Base-by-base conservation (phyloP, 768 basidiomycete genomes). In the Rhizopogon vulgaris region DNA sequence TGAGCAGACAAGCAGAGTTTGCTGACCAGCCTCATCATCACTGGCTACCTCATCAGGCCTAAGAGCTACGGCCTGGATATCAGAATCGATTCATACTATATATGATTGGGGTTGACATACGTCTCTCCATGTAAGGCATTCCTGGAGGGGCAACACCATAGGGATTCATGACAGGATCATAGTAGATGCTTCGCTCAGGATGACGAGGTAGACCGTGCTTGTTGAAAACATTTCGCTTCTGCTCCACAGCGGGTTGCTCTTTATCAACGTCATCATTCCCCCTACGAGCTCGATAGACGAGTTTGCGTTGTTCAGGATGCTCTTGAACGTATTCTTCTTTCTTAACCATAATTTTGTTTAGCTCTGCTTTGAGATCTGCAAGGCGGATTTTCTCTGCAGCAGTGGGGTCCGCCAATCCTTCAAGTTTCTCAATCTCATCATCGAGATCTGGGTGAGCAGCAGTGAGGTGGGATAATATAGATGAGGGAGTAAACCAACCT, bases 91-190 rank as follows among this genome's bases (percentile, higher is more conserved):
- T 40, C 8, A 41, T 41, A 39, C 38, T 12, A 36, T 53, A 46
- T 22, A 32, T 41, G n/a, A n/a, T 11, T 24, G 7, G 6, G 28
- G 9, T 11, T 34, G 4, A 74, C 87, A 70, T 60, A 94, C 94
- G 79, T 71, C 86, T 71, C 65, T 97, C 91, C 52, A 80, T 72
- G 68, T 96, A 97, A n/a, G 90, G 92, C 93, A 96, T 91, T 6
- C 95, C 95, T 11, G 94, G 95, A 38, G 94, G 94, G 17, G 94
- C 84, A 15, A 93, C 89, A 27, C 94, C 94, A 63, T 77, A 94
- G 22, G 93, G 92, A 64, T 98, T 98, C 81, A 94, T 85, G 38
- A 93, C 79, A 27, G 89, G 80, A 60, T 98, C 89, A 71, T 93
- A 97, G 67, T 95, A 97, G 34, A 94, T 74, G 68, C 89, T 92